phyloP scores from a whole-genome alignment of 768 basidiomycete genomes.

The Collybiopsis confluens region DNA sequence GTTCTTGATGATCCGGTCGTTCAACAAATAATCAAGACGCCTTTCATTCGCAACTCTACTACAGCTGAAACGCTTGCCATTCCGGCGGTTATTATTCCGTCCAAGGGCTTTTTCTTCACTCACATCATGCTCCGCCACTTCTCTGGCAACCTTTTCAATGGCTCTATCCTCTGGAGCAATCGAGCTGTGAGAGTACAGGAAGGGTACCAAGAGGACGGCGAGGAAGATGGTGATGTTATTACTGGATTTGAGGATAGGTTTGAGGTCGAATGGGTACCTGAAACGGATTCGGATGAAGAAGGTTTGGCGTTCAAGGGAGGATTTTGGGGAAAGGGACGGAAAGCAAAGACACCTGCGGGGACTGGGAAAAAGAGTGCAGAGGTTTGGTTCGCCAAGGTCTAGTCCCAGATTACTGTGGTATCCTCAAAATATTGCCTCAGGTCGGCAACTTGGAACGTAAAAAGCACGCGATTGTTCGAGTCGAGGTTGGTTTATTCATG shows the following conservation, averaged over 20 bases:
- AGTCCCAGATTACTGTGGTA: no score
- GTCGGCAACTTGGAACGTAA: no score
- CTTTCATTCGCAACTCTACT: neutral
- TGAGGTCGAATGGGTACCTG: conserved; percentile 34
- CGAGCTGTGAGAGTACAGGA: conserved; percentile 22
- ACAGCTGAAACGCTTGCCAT: neutral
- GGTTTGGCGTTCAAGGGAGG: conserved; percentile 35
- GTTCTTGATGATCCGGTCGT: conserved; percentile 21
- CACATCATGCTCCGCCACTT: conserved; percentile 35
- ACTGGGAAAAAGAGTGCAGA: conserved; percentile 6
- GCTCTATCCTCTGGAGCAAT: conserved; percentile 33
- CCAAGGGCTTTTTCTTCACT: conserved; percentile 29
- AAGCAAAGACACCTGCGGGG: neutral
- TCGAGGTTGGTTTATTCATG: no score
- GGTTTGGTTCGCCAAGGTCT: conserved; percentile 3
- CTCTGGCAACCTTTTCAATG: conserved; percentile 34
- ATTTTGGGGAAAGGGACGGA: conserved; percentile 34
- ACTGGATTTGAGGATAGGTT: conserved; percentile 31
- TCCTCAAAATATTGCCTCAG: no score
- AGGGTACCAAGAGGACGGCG: conserved; percentile 14
- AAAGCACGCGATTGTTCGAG: no score
- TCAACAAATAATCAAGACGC: conserved; percentile 23
- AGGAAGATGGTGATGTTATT: conserved; percentile 26
- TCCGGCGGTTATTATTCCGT: conserved; percentile 32
- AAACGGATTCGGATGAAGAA: conserved; percentile 17